Conservation (phyloP, 495 filamentous ascomycete genomes). For the Talaromyces wortmannii region DNA sequence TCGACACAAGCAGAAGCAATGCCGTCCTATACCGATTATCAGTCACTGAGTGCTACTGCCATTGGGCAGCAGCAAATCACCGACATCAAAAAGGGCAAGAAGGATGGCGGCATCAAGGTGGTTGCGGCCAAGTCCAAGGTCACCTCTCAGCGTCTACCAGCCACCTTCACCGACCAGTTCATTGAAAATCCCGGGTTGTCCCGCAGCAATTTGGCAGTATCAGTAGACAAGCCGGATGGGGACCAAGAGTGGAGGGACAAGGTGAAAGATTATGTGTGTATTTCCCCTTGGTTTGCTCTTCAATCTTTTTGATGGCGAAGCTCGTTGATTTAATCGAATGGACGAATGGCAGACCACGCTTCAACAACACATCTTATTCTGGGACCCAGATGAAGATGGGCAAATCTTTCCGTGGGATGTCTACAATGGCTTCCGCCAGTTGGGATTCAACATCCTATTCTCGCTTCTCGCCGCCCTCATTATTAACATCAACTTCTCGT, state of each 20-base stretch:
- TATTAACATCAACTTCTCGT: conserved; percentile 45
- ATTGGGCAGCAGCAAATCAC: too few relatives aligned
- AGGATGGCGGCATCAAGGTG: too few relatives aligned
- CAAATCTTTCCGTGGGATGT: conserved; percentile 47
- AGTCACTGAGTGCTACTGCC: too few relatives aligned
- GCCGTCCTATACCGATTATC: too few relatives aligned
- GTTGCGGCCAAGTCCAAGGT: not conserved
- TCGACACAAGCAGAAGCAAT: too few relatives aligned
- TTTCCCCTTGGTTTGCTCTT: not conserved
- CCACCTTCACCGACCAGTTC: not conserved
- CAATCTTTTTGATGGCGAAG: too few relatives aligned
- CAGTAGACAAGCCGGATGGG: not conserved
- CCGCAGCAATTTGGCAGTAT: not conserved
- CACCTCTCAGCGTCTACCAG: not conserved
- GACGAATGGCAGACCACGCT: conserved; percentile 22
- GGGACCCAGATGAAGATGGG: conserved; percentile 42
- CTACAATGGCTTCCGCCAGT: conserved; percentile 42
- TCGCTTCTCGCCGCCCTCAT: conserved; percentile 33
- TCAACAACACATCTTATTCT: conserved; percentile 50
- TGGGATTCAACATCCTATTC: conserved; percentile 45
- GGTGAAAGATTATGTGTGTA: not conserved
- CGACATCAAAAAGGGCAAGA: too few relatives aligned
- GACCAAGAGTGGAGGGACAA: not conserved
- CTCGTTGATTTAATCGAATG: too few relatives aligned
- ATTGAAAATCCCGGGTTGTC: not conserved